Percentiles rank a stretch among this genome's conserved stretches.
Evolutionary conservation across 257 asterid genomes (phyloP).

Genomic region (Przewalskia tangutica): DNA sequence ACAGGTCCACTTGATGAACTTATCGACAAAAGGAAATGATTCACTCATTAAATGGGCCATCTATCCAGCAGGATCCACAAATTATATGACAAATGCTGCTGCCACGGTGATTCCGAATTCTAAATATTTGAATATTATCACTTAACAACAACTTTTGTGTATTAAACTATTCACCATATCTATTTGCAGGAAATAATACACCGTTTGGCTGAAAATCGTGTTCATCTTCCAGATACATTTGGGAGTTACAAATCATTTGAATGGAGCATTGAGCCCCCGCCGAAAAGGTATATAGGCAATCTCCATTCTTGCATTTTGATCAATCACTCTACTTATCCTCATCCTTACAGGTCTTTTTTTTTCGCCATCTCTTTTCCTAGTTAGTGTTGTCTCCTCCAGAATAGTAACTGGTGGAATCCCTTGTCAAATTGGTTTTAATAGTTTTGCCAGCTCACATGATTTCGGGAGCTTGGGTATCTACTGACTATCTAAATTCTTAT

Average conservation of each 20-base stretch:
- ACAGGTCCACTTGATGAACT: conserved; percentile 66
- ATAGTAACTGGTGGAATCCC: neutral
- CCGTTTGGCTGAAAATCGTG: conserved; percentile 36
- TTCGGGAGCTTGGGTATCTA: neutral
- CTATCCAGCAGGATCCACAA: conserved; percentile 50
- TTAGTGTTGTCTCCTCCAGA: neutral
- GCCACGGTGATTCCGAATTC: conserved; percentile 43
- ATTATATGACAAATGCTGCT: conserved; percentile 48
- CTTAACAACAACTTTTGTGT: conserved; percentile 1
- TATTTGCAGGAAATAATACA: conserved; percentile 50
- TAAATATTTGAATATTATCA: conserved; percentile 1
- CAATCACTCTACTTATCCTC: conserved; percentile 2
- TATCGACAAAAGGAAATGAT: conserved; percentile 45
- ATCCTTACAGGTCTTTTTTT: neutral
- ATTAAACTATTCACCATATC: conserved; percentile 1
- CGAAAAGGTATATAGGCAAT: conserved; percentile 32
- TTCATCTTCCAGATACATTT: conserved; percentile 63
- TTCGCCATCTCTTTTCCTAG: neutral
- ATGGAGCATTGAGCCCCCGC: conserved; percentile 57
- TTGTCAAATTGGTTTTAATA: neutral
- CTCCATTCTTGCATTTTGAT: neutral
- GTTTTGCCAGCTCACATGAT: neutral
- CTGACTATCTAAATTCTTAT: neutral
- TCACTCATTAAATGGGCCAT: conserved; percentile 72
- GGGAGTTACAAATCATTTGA: conserved; percentile 61